Evolutionary conservation across 176 grass and related monocot species (phyloP), one percentile per base, ranked within the genome.

Genomic region (Aegilops longissima): DNA sequence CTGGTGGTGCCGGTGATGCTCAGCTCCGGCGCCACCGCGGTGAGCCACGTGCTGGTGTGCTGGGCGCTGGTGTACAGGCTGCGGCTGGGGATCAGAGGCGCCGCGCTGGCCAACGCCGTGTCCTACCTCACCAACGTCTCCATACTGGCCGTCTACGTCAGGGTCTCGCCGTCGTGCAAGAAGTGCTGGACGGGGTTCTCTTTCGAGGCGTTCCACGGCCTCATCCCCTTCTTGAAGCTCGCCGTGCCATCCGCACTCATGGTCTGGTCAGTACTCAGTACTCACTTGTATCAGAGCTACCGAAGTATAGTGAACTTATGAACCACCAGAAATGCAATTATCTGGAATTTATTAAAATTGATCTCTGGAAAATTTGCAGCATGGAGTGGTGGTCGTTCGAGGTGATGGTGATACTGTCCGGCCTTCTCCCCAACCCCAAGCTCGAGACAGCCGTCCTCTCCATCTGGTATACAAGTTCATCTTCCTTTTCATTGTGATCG

Each of bases 61-160:
- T 97, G 95, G 95, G 5, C 91, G 10, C 62, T 97, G 79, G 95
- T 97, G 44, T 93, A 88, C 65, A 56, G 67, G 68, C 83, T 85
- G 30, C 89, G 82, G 2, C 70, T 97, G 21, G 91, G 87, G 4
- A 88, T 38, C 84, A 84, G 90, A 62, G 92, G 93, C 1, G 93
- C 95, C 11, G 95, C 95, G 5, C n/a, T 93, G 5, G 88, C 54
- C 12, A 90, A 77, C 54, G 66, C 71, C 3, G 45, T 98, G 45
- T 92, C 93, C 0, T 86, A 85, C 77, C 86, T 90, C 35, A 63
- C 83, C 33, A 95, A 95, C 21, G 83, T 89, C 3, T 23, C 69
- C 9, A 69, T 95, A 18, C 42, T 95, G 56, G 87, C 71, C 3
- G 1, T 85, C 18, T 98, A 98, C 51, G 67, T 98, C 59, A 80